phyloP scores from a whole-genome alignment of 257 asterid genomes.

The Jasminum sambac region DNA sequence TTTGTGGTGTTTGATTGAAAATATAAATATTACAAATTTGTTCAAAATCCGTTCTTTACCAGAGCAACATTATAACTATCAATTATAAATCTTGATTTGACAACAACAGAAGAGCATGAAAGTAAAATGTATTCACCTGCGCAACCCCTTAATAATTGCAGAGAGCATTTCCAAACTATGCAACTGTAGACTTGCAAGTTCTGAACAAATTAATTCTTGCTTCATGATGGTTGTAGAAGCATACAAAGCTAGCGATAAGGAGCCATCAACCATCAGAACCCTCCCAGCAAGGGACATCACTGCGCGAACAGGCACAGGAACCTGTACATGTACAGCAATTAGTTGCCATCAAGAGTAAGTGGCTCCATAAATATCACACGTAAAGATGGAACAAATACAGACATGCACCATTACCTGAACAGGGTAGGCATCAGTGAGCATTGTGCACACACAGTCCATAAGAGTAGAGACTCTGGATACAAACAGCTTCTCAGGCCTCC shows the following conservation, averaged over 20 bases:
- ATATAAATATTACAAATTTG: background rate
- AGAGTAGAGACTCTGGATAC: constrained; percentile 67
- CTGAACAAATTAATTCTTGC: constrained; percentile 69
- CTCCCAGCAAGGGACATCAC: constrained; percentile 64
- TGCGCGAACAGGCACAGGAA: constrained; percentile 62
- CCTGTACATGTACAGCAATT: constrained; percentile 44
- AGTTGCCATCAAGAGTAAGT: constrained; percentile 14
- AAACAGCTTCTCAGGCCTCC: constrained; percentile 72
- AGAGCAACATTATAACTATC: background rate
- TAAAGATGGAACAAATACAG: constrained; percentile 11
- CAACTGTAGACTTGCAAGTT: constrained; percentile 69
- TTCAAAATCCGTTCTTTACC: background rate
- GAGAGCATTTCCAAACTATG: constrained; percentile 68
- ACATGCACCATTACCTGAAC: constrained; percentile 56
- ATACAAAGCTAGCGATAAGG: constrained; percentile 40
- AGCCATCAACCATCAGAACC: constrained; percentile 82
- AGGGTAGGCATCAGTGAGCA: constrained; percentile 74
- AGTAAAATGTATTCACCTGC: constrained; percentile 47
- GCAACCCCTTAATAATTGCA: constrained; percentile 62
- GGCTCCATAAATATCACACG: constrained; percentile 2
- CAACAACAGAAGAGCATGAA: constrained; percentile 12
- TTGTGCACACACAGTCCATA: constrained; percentile 65
- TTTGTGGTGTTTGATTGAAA: background rate
- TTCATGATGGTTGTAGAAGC: constrained; percentile 57
- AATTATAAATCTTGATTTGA: constrained; percentile 18